phyloP scores from a whole-genome alignment of 2,329 filamentous ascomycete species.

The Dactylellina sp. region DNA sequence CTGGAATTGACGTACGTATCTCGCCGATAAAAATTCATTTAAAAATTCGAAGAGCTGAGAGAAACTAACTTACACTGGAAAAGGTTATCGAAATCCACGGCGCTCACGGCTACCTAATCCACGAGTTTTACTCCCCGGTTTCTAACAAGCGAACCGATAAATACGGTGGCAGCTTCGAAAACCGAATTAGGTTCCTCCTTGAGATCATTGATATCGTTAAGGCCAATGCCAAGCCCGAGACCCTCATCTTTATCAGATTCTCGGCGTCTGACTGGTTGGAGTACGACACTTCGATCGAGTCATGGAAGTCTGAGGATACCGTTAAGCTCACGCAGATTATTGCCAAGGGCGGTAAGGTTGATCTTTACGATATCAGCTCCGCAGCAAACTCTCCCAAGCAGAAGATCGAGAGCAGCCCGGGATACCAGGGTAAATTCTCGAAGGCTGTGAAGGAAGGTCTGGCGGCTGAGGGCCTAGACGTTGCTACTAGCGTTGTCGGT shows the following conservation, averaged over 20 bases:
- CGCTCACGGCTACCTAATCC: constrained; percentile 72
- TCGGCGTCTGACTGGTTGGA: constrained; percentile 75
- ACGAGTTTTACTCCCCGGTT: constrained; percentile 69
- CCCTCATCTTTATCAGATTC: constrained; percentile 72
- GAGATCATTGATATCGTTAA: constrained; percentile 70
- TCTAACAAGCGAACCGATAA: constrained; percentile 72
- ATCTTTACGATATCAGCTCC: constrained; percentile 84
- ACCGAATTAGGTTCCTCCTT: constrained; percentile 72
- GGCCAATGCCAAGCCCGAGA: constrained; percentile 67
- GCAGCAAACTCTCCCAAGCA: constrained; percentile 66
- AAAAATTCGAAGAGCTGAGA: not conserved
- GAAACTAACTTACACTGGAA: not conserved
- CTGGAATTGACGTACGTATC: constrained; percentile 62
- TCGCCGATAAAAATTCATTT: not conserved
- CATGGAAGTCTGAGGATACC: constrained; percentile 76
- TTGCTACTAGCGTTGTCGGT: constrained; percentile 58
- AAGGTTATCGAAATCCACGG: constrained; percentile 69
- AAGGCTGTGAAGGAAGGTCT: constrained; percentile 59
- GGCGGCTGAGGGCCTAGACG: constrained; percentile 57
- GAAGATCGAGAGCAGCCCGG: constrained; percentile 57
- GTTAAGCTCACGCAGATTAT: constrained; percentile 74
- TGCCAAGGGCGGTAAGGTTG: constrained; percentile 75
- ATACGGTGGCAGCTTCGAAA: constrained; percentile 75
- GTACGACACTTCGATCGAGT: constrained; percentile 47
- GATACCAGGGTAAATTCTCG: constrained; percentile 61